A percentile compares a stretch with the other conserved stretches of the same genome.
Evolutionary conservation across 1,139 yeast genomes (phyloP).

Genomic region (Taphrina deformans): DNA sequence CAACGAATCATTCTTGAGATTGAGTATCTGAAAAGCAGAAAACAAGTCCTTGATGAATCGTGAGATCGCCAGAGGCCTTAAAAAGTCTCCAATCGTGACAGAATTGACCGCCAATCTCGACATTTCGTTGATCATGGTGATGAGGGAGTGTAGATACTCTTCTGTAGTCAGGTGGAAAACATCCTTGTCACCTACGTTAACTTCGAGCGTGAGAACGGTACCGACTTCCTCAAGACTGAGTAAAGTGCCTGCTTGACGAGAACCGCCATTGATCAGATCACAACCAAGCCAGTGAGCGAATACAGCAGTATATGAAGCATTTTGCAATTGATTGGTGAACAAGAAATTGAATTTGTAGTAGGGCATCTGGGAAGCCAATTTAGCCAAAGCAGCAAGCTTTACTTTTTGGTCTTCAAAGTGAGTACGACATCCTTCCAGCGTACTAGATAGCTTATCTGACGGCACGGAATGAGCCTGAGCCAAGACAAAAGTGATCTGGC

Average conservation of each 20-base stretch:
- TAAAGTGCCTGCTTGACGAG: constrained; percentile 29
- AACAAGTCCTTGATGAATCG: constrained; percentile 44
- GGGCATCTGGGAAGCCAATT: constrained; percentile 36
- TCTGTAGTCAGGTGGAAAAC: constrained; percentile 42
- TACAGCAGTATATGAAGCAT: constrained; percentile 39
- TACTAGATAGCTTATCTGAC: neutral
- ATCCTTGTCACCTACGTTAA: constrained; percentile 34
- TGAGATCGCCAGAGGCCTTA: constrained; percentile 38
- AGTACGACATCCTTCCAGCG: neutral
- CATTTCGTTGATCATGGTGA: constrained; percentile 43
- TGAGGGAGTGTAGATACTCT: constrained; percentile 45
- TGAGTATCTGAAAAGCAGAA: constrained; percentile 43
- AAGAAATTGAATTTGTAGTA: constrained; percentile 42
- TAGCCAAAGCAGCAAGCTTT: constrained; percentile 7
- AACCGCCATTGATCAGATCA: constrained; percentile 15
- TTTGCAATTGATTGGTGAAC: constrained; percentile 42
- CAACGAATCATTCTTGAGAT: constrained; percentile 45
- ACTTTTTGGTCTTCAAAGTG: constrained; percentile 18
- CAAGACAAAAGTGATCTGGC: constrained; percentile 24
- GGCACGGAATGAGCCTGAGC: constrained; percentile 22
- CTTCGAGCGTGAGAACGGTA: constrained; percentile 35
- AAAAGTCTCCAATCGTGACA: constrained; percentile 41
- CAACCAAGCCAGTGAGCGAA: constrained; percentile 39
- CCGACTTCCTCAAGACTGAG: constrained; percentile 39
- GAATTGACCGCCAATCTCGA: constrained; percentile 44